Conservation (phyloP, 2,329 filamentous ascomycete species). For the Falciphora oryzae region DNA sequence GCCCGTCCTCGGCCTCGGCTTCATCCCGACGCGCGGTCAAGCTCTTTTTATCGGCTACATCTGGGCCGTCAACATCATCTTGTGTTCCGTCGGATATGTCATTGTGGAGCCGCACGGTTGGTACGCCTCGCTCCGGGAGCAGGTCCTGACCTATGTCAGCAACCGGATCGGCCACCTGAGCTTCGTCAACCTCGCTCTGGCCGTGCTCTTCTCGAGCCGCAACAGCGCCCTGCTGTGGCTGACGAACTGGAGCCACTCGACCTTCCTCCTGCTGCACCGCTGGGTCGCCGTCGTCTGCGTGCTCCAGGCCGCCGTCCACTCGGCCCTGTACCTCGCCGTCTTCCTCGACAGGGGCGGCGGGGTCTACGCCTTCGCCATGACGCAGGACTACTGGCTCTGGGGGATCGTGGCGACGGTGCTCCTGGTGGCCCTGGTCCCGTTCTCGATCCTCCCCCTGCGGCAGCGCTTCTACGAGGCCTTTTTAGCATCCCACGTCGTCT, state of each 20-base stretch:
- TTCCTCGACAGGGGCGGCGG: slow-evolving; percentile 24
- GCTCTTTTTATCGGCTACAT: slow-evolving; percentile 13
- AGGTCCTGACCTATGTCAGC: slow-evolving; percentile 8
- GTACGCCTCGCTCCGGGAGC: neutral
- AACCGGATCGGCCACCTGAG: slow-evolving; percentile 12
- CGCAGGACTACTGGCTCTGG: slow-evolving; percentile 13
- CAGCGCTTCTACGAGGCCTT: slow-evolving; percentile 10
- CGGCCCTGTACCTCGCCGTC: slow-evolving; percentile 31
- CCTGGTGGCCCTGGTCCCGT: slow-evolving; percentile 1
- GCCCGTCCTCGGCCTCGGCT: slow-evolving; percentile 28
- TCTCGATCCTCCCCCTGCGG: neutral
- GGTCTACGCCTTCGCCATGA: slow-evolving; percentile 14
- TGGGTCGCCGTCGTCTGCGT: slow-evolving; percentile 41
- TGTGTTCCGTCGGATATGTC: slow-evolving; percentile 9
- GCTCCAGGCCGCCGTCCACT: slow-evolving; percentile 41
- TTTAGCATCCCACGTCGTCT: slow-evolving; percentile 10
- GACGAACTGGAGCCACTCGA: slow-evolving; percentile 43
- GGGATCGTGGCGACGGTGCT: slow-evolving; percentile 9
- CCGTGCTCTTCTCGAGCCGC: slow-evolving; percentile 37
- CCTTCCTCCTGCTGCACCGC: slow-evolving; percentile 42
- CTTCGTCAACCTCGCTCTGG: slow-evolving; percentile 20
- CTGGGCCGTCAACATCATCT: slow-evolving; percentile 15
- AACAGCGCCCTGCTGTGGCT: slow-evolving; percentile 43
- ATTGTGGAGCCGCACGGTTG: neutral
- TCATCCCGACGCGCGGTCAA: slow-evolving; percentile 24